phyloP scores from a whole-genome alignment of 1,284 basidiomycete genomes.

The Lentinula novae-zelandiae region DNA sequence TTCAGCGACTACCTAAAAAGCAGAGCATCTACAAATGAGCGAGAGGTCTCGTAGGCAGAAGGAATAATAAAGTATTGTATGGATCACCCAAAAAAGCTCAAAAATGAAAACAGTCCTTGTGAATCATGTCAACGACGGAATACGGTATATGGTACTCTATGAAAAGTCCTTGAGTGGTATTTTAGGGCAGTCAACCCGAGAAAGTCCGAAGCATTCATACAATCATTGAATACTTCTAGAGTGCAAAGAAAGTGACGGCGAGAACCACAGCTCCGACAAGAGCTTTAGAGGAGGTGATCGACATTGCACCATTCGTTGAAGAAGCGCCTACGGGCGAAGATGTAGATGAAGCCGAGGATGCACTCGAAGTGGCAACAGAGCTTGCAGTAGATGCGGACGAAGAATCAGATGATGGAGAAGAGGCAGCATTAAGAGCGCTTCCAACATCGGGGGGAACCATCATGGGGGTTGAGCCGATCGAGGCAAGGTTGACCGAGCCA shows the following conservation, averaged over 20 bases:
- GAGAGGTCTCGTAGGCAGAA: slow-evolving; percentile 3
- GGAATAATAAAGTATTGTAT: slow-evolving; percentile 5
- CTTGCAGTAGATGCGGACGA: slow-evolving; percentile 20
- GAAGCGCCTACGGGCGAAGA: slow-evolving; percentile 20
- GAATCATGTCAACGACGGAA: slow-evolving; percentile 7
- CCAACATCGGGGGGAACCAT: slow-evolving; percentile 57
- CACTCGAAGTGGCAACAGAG: slow-evolving; percentile 26
- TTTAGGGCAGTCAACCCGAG: slow-evolving; percentile 1
- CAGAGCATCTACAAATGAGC: slow-evolving; percentile 8
- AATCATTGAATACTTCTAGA: slow-evolving; percentile 35
- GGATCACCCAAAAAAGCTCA: slow-evolving; percentile 10
- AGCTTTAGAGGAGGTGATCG: slow-evolving; percentile 45
- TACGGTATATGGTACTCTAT: slow-evolving; percentile 14
- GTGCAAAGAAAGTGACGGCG: slow-evolving; percentile 50
- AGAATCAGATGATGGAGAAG: slow-evolving; percentile 18
- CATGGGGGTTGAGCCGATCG: slow-evolving; percentile 36
- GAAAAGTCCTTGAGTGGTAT: slow-evolving; percentile 15
- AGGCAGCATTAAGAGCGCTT: slow-evolving; percentile 36
- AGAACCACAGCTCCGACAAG: slow-evolving; percentile 48
- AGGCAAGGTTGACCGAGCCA: slow-evolving; percentile 50
- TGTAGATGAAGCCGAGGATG: slow-evolving; percentile 22
- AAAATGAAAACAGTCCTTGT: slow-evolving; percentile 12
- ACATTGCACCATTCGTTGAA: slow-evolving; percentile 42
- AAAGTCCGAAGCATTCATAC: slow-evolving; percentile 22
- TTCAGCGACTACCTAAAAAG: slow-evolving; percentile 14